Conservation (phyloP, 2,329 filamentous ascomycete genomes). For the Rutstroemia sp. region DNA sequence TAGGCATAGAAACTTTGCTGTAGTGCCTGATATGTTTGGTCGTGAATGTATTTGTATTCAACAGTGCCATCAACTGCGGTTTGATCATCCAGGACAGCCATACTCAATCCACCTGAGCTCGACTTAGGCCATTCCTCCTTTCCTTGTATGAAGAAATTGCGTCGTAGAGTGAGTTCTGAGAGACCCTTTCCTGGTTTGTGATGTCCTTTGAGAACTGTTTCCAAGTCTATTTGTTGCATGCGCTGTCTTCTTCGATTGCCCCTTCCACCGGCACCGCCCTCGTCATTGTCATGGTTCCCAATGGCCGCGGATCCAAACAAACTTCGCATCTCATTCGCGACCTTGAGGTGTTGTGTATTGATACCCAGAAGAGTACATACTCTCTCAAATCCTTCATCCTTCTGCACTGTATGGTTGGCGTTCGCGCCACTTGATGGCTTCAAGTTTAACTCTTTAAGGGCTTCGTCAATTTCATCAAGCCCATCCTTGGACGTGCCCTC, state of each 20-base stretch:
- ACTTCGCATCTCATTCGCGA: constrained; percentile 82
- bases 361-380: constrained; percentile 49
- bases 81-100: constrained; percentile 52
- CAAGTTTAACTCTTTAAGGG: constrained; percentile 51
- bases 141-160: constrained; percentile 63
- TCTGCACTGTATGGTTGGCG: constrained; percentile 22
- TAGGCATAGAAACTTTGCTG: constrained; percentile 71
- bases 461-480: constrained; percentile 60
- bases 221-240: constrained; percentile 36
- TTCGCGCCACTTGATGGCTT: constrained; percentile 21
- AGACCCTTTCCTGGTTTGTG: constrained; percentile 46
- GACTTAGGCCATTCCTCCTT: constrained; percentile 66
- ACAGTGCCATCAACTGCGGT: constrained; percentile 46
- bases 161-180: constrained; percentile 49
- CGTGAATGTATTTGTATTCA: constrained; percentile 75
- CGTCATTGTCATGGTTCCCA: constrained; percentile 46
- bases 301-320: constrained; percentile 60
- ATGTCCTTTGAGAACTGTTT: constrained; percentile 34
- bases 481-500: constrained; percentile 26
- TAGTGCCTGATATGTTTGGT: constrained; percentile 61
- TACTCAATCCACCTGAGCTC: constrained; percentile 71
- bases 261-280: constrained; percentile 27
- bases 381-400: constrained; percentile 34
- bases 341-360: constrained; percentile 70
- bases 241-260: constrained; percentile 35